A percentile compares a stretch with the other conserved stretches of the same genome.
Evolutionary conservation across 345 rosid genomes (phyloP).

Genomic region (Schrenkiella parvula): DNA sequence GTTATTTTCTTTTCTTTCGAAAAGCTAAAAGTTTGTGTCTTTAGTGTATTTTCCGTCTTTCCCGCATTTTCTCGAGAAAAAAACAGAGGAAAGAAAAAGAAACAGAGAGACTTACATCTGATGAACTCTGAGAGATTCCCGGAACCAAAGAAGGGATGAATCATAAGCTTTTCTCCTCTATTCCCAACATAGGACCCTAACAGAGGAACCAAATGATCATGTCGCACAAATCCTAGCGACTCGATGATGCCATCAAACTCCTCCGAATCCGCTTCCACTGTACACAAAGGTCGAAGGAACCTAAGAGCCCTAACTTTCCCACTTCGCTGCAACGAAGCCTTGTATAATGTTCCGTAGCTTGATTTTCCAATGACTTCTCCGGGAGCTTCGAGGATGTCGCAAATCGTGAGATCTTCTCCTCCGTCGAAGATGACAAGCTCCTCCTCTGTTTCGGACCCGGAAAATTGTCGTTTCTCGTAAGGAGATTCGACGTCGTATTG

Average conservation of each 20-base stretch:
- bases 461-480: constrained; percentile 10
- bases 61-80: not conserved
- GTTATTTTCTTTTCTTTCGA: not conserved
- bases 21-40: not conserved
- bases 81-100: not conserved
- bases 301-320: constrained; percentile 58
- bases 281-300: constrained; percentile 76
- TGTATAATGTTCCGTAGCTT: constrained; percentile 78
- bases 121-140: constrained; percentile 73
- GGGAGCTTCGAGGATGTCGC: constrained; percentile 88
- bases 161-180: constrained; percentile 89
- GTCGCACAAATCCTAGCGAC: constrained; percentile 57
- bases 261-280: constrained; percentile 33
- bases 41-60: not conserved
- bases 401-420: constrained; percentile 64
- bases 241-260: constrained; percentile 53
- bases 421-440: constrained; percentile 59
- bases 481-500: constrained; percentile 38
- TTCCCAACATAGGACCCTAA: constrained; percentile 83
- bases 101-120: constrained; percentile 44
- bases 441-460: constrained; percentile 38
- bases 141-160: constrained; percentile 60
- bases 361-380: constrained; percentile 97
- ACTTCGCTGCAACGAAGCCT: constrained; percentile 58
- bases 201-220: constrained; percentile 78